Evolutionary conservation across 768 basidiomycete genomes (phyloP), one percentile per base, ranked within the genome.

Genomic region (Cantharellus anzutake): DNA sequence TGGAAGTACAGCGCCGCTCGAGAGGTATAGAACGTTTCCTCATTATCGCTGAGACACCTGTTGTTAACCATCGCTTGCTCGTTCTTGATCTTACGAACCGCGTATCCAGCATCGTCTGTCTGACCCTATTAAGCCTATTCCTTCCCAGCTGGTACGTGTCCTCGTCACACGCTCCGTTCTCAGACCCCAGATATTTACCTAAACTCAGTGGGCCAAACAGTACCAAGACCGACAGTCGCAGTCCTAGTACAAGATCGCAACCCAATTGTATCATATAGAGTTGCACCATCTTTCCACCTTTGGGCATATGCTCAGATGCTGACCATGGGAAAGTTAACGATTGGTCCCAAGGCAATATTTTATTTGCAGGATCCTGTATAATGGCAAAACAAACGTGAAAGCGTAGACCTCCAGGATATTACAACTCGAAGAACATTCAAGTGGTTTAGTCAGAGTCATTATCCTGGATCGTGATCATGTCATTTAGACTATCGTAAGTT

Each of bases 1-100:
- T 92, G 83, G 82, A 75, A 71, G 40, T 69, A 84, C 61, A 88
- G 85, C 63, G 87, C 88, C 11, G 78, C 78, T 58, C 77, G 80
- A 64, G 91, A 93, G 81, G 89, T 90, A 64, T 65, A 82, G 68
- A 37, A 11, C 44, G 44, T 37, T 55, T 37, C 20, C 20, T 29
- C 20, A 29, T 20, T 48, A 20, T 11, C 44, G 11, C 29, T 48
- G 44, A 48, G 44, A 48, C 29, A 48, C 44, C 29, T 3, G 42
- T 35, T 50, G 56, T 41, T 38, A 5, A 29, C 40, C 50, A 42
- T 50, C 29, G 55, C 44, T 7, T 41, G n/a, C 20, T 44, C 56
- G 37, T 40, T 20, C 16, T 14, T 51, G 42, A 37, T 29, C 38
- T 16, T 29, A 29, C 50, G 40, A 50, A 35, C 53, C 41, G 4